Percentiles rank a stretch among this genome's conserved stretches.
These are phyloP conservation scores for Penicillium sumatraense DNA, from an alignment of 2,329 filamentous ascomycete species.

Conservation along the genomic window DNA sequence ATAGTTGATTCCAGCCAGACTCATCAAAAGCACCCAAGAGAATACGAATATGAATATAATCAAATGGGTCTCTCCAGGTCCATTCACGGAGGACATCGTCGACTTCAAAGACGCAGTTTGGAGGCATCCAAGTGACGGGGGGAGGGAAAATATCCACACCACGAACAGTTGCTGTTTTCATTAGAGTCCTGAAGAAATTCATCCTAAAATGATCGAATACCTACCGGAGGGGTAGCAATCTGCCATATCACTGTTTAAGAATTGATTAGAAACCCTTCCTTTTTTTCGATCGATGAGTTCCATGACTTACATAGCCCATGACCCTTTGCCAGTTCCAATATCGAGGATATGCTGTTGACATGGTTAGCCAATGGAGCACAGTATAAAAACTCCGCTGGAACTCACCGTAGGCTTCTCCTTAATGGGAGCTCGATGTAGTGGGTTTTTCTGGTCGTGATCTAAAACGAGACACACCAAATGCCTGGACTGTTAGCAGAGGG, in stretches of 20 bases:
- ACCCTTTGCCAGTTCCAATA: slow-evolving; percentile 18
- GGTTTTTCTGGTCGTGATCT: slow-evolving; percentile 15
- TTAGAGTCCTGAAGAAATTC: not conserved
- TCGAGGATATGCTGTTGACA: slow-evolving; percentile 15
- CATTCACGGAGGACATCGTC: slow-evolving; percentile 25
- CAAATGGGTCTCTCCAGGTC: slow-evolving; percentile 24
- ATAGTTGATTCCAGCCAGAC: slow-evolving; percentile 11
- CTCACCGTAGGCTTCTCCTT: slow-evolving; percentile 10
- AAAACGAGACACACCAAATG: slow-evolving; percentile 18
- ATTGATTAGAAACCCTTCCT: not conserved
- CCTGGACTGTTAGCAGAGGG: slow-evolving; percentile 1
- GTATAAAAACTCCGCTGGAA: not conserved
- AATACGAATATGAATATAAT: slow-evolving; percentile 24
- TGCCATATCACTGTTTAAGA: slow-evolving; percentile 10
- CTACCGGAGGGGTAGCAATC: slow-evolving; percentile 17
- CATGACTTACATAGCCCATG: slow-evolving; percentile 17
- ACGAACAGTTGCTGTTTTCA: slow-evolving; percentile 12
- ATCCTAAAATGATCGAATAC: not conserved
- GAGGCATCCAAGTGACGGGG: slow-evolving; percentile 25
- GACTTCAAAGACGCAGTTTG: slow-evolving; percentile 30
- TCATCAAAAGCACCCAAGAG: slow-evolving; percentile 13
- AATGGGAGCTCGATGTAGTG: slow-evolving; percentile 15
- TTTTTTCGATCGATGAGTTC: not conserved
- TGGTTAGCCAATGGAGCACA: not conserved
- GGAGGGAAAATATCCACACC: slow-evolving; percentile 29